Percentiles rank a stretch among this genome's conserved stretches.
These are phyloP conservation scores for Daldinia caldariorum DNA, from an alignment of 495 filamentous ascomycete genomes.

Conservation along the genomic window DNA sequence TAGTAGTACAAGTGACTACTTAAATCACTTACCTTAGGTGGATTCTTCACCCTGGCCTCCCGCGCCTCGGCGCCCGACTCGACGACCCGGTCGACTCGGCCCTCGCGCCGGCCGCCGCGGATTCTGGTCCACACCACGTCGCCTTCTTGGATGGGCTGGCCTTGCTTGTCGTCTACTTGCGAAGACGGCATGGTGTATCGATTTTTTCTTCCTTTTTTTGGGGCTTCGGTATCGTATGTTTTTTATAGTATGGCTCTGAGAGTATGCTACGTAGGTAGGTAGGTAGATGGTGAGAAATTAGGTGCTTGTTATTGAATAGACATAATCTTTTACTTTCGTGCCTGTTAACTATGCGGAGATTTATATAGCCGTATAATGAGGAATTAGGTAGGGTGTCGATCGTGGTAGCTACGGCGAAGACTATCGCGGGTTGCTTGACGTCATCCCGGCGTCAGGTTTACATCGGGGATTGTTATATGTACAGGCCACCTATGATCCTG, in stretches of 20 bases:
- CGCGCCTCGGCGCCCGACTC: conserved; percentile 48
- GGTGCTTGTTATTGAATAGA: too few relatives aligned
- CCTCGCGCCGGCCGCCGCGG: conserved; percentile 50
- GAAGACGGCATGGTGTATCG: conserved; percentile 30
- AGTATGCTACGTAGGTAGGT: too few relatives aligned
- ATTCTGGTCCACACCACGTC: conserved; percentile 51
- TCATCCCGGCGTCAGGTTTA: conserved; percentile 14
- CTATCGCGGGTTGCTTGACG: conserved; percentile 2
- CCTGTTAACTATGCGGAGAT: neutral
- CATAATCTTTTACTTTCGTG: too few relatives aligned
- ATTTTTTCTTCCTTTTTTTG: neutral
- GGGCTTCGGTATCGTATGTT: neutral
- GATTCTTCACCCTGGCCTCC: conserved; percentile 54
- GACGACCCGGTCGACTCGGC: conserved; percentile 54
- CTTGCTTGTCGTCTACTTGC: conserved; percentile 49
- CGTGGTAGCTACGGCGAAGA: neutral
- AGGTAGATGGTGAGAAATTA: too few relatives aligned
- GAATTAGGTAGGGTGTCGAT: conserved; percentile 3
- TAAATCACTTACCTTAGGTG: conserved; percentile 55
- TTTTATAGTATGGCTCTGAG: too few relatives aligned
- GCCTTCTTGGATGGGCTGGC: conserved; percentile 50
- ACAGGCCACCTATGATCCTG: neutral
- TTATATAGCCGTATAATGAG: too few relatives aligned
- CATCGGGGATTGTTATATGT: neutral
- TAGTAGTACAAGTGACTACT: too few relatives aligned